A percentile compares a stretch with the other conserved stretches of the same genome.
Conservation (phyloP, 2,329 filamentous ascomycete species). For the Aspergillus carbonarius region DNA sequence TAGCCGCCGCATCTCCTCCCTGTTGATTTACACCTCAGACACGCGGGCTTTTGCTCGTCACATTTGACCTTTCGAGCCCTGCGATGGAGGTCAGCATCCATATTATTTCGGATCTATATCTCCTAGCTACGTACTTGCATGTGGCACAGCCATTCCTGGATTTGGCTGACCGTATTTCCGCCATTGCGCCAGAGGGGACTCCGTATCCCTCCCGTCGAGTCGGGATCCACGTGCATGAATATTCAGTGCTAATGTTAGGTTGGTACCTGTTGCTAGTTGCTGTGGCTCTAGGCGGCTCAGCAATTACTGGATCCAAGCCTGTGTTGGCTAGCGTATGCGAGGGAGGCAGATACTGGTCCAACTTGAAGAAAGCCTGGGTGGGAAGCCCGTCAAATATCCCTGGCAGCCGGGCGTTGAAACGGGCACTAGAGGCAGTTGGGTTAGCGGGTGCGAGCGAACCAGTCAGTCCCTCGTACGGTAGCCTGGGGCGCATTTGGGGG, state of each 20-base stretch:
- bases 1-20: conserved; percentile 2
- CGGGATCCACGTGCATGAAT: neutral
- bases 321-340: neutral
- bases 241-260: neutral
- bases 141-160: neutral
- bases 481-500: neutral
- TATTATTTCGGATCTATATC: neutral
- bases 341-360: neutral
- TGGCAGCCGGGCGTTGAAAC: neutral
- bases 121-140: neutral
- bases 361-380: neutral
- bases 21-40: conserved; percentile 2
- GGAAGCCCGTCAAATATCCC: neutral
- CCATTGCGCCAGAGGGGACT: neutral
- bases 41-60: conserved; percentile 2
- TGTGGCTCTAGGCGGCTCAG: neutral
- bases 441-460: neutral
- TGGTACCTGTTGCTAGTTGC: neutral
- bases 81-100: too few species aligned
- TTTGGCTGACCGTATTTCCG: neutral
- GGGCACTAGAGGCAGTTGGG: neutral
- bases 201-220: neutral
- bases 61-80: conserved; percentile 4
- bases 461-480: neutral
- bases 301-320: neutral